Conservation (phyloP, 2,329 filamentous ascomycete genomes). For the Diaporthe longicolla region DNA sequence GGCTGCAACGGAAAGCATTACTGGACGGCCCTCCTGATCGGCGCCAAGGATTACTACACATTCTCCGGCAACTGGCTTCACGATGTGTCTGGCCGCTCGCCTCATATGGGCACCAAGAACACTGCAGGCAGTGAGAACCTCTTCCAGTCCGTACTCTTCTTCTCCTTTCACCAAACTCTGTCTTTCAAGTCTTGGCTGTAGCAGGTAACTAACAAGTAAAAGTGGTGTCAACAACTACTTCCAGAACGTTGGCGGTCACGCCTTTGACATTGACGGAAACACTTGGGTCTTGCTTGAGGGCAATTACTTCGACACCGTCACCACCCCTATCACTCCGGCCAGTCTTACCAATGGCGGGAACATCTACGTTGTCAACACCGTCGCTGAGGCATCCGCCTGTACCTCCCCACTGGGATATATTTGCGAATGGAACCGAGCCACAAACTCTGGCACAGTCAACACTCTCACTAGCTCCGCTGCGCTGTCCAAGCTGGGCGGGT, state of each 20-base stretch:
- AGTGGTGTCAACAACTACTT: slow-evolving; percentile 71
- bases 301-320: slow-evolving; percentile 70
- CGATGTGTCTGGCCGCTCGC: slow-evolving; percentile 68
- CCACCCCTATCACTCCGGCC: slow-evolving; percentile 54
- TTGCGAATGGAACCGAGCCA: slow-evolving; percentile 66
- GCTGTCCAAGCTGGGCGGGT: slow-evolving; percentile 59
- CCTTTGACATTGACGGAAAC: slow-evolving; percentile 65
- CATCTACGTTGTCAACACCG: slow-evolving; percentile 43
- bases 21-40: slow-evolving; percentile 71
- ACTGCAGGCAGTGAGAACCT: slow-evolving; percentile 67
- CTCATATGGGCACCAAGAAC: slow-evolving; percentile 46
- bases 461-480: slow-evolving; percentile 60
- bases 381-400: slow-evolving; percentile 57
- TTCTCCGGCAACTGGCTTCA: slow-evolving; percentile 73
- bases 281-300: slow-evolving; percentile 67
- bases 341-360: slow-evolving; percentile 33
- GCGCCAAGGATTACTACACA: slow-evolving; percentile 68
- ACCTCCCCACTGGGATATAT: slow-evolving; percentile 59
- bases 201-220: too few species aligned
- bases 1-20: slow-evolving; percentile 73
- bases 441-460: slow-evolving; percentile 56
- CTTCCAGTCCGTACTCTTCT: slow-evolving; percentile 55
- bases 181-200: too few species aligned
- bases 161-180: too few species aligned
- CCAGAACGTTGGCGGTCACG: slow-evolving; percentile 67